A percentile compares a stretch with the other conserved stretches of the same genome.
phyloP scores from a whole-genome alignment of 2,329 filamentous ascomycete species.

The Exophiala xenobiotica region DNA sequence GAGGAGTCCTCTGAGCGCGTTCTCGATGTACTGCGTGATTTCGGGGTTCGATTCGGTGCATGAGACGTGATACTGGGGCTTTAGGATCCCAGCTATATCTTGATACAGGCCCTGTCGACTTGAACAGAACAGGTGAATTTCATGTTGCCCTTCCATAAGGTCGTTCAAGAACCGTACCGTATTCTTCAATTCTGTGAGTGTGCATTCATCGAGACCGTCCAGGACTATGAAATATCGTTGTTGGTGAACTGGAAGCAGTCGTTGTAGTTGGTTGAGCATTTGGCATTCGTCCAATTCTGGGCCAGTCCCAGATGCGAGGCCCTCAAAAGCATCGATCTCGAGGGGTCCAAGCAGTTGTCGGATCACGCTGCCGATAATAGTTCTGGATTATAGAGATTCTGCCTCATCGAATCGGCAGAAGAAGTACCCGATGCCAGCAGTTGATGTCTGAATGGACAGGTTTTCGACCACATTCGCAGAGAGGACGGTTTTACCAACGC shows the following conservation, averaged over 20 bases:
- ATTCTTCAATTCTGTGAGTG: constrained; percentile 1
- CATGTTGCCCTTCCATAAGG: background rate
- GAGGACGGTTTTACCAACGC: constrained; percentile 29
- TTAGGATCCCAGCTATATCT: constrained; percentile 2
- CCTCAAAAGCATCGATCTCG: constrained; percentile 4
- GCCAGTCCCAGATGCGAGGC: background rate
- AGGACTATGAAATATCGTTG: constrained; percentile 18
- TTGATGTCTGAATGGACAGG: constrained; percentile 6
- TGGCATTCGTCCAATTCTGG: constrained; percentile 2
- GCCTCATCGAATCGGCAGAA: constrained; percentile 26
- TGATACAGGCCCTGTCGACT: constrained; percentile 24
- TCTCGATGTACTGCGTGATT: constrained; percentile 22
- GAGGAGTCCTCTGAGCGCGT: constrained; percentile 11
- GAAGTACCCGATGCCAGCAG: constrained; percentile 23
- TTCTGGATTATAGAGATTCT: constrained; percentile 23
- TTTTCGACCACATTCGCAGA: constrained; percentile 27
- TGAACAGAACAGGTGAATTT: constrained; percentile 21
- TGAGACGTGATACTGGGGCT: constrained; percentile 7
- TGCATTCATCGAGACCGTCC: constrained; percentile 24
- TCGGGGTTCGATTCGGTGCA: constrained; percentile 13
- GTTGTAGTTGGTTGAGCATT: constrained; percentile 3
- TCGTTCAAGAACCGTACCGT: constrained; percentile 6
- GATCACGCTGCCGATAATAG: constrained; percentile 27
- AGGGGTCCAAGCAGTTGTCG: constrained; percentile 23
- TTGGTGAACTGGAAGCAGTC: background rate